Percentiles rank a stretch among this genome's conserved stretches.
Evolutionary conservation across 768 basidiomycete genomes (phyloP).

Genomic region (Multifurca ochricompacta): DNA sequence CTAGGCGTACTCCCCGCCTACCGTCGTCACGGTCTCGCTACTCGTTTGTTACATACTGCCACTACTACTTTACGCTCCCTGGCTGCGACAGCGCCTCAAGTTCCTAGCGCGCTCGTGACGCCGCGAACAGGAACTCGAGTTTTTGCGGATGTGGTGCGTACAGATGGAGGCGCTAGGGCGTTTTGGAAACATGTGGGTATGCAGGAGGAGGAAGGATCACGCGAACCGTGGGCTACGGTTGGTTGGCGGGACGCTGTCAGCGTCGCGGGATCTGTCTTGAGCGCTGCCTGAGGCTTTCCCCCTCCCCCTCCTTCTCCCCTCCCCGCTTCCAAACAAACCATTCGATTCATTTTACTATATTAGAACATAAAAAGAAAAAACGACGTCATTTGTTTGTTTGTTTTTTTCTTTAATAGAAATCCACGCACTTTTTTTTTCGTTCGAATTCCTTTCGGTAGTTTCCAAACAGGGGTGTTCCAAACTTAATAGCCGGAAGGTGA

Average conservation of each 20-base stretch:
- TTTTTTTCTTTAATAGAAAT: background rate
- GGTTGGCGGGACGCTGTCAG: conserved; percentile 16
- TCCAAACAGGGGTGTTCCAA: too few relatives aligned
- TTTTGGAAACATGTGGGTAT: conserved; percentile 15
- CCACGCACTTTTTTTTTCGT: too few relatives aligned
- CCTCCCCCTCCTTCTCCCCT: background rate
- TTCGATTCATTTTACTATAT: too few relatives aligned
- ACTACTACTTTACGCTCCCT: conserved; percentile 25
- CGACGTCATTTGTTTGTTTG: too few relatives aligned
- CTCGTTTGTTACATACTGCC: conserved; percentile 32
- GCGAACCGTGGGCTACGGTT: conserved; percentile 5
- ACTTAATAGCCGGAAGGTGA: too few relatives aligned
- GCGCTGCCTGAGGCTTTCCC: background rate
- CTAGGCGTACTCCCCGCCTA: conserved; percentile 42
- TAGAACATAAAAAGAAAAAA: too few relatives aligned
- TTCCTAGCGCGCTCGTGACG: background rate
- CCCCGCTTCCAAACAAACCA: background rate
- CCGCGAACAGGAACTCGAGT: background rate
- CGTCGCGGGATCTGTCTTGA: conserved; percentile 10
- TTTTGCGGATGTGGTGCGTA: background rate
- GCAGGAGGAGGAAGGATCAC: conserved; percentile 4
- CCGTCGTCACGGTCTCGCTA: conserved; percentile 38
- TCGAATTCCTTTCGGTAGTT: too few relatives aligned
- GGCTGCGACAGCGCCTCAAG: conserved; percentile 6
- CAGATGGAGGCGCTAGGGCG: background rate